phyloP scores from a whole-genome alignment of 2,329 filamentous ascomycete species.

The Lomentospora prolificans region DNA sequence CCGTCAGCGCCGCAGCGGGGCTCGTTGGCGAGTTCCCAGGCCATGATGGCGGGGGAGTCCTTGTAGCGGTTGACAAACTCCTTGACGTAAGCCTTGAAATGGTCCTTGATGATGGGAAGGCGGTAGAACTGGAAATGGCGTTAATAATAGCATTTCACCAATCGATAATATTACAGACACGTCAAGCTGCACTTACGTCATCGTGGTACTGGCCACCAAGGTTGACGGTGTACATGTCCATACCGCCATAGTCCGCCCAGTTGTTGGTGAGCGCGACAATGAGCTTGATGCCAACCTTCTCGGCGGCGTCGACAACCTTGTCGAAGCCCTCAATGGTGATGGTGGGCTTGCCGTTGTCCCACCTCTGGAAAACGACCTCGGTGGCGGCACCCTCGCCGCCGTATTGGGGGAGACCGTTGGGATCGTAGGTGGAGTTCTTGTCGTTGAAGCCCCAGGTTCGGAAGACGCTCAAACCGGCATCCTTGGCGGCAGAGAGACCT shows the following conservation, averaged over 20 bases:
- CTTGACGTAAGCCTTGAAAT: conserved; percentile 48
- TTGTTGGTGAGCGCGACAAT: conserved; percentile 46
- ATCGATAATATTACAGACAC: background rate
- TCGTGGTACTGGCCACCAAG: conserved; percentile 41
- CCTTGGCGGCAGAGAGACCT: conserved; percentile 33
- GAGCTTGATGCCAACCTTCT: conserved; percentile 39
- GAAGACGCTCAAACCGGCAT: conserved; percentile 41
- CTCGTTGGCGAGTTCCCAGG: conserved; percentile 61
- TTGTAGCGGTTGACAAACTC: conserved; percentile 50
- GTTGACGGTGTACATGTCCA: conserved; percentile 49
- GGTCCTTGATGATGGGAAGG: conserved; percentile 37
- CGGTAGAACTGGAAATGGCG: conserved; percentile 38
- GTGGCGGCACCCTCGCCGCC: conserved; percentile 36
- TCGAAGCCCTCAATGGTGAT: conserved; percentile 34
- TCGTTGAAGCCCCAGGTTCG: conserved; percentile 51
- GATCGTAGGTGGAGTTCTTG: conserved; percentile 37
- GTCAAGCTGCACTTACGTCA: conserved; percentile 26
- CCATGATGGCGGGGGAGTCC: conserved; percentile 48
- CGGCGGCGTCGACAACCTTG: conserved; percentile 39
- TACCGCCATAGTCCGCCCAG: conserved; percentile 50
- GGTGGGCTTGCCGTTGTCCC: conserved; percentile 32
- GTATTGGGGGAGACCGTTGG: conserved; percentile 38
- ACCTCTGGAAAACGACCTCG: conserved; percentile 36
- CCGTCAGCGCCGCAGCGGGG: conserved; percentile 37
- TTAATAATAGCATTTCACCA: background rate